These are phyloP conservation scores for Leccinum ochraceum DNA, from an alignment of 768 basidiomycete species.

Conservation along the genomic window DNA sequence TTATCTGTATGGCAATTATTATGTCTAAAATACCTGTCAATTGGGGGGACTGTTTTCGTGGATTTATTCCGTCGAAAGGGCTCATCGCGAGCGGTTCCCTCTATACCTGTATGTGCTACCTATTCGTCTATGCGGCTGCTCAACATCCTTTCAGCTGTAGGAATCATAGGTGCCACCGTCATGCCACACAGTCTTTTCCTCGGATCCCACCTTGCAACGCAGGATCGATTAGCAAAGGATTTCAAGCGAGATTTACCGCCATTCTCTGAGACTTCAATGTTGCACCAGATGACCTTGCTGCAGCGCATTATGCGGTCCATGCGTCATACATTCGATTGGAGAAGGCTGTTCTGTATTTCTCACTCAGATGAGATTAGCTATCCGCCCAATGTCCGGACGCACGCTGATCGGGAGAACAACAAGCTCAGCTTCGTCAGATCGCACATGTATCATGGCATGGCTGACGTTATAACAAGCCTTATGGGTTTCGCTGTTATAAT, in stretches of 20 bases:
- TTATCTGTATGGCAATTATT: conserved; percentile 78
- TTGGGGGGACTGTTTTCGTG: conserved; percentile 74
- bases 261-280: conserved; percentile 3
- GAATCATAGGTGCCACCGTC: conserved; percentile 80
- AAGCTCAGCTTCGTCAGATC: conserved; percentile 53
- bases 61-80: conserved; percentile 71
- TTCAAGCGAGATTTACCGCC: conserved; percentile 21
- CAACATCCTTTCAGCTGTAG: conserved; percentile 49
- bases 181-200: conserved; percentile 95
- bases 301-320: conserved; percentile 17
- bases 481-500: conserved; percentile 87
- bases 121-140: conserved; percentile 16
- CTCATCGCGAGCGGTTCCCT: conserved; percentile 57
- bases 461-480: conserved; percentile 68
- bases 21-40: conserved; percentile 68
- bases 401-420: conserved; percentile 60
- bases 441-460: conserved; percentile 64
- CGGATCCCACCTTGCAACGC: conserved; percentile 82
- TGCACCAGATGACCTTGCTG: conserved; percentile 23
- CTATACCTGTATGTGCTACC: conserved; percentile 57
- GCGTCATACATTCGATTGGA: conserved; percentile 9
- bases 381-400: conserved; percentile 38
- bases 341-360: conserved; percentile 27
- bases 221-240: conserved; percentile 60
- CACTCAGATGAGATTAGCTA: conserved; percentile 22